These are phyloP conservation scores for Biancaea sappan DNA, from an alignment of 306 rosid genomes.

Conservation along the genomic window DNA sequence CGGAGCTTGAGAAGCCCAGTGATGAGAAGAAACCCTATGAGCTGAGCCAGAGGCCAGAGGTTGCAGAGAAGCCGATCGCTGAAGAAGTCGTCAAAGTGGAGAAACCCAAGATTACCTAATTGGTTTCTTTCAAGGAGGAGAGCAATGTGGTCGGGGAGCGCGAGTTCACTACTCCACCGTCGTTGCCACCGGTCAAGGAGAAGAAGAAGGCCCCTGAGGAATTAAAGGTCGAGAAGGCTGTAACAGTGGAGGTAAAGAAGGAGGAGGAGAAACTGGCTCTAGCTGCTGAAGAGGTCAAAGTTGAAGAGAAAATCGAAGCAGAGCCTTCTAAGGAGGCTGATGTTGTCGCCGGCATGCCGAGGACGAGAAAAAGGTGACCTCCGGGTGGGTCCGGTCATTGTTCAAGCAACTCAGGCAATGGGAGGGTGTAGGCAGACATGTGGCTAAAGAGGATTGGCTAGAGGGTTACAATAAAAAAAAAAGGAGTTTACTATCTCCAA, in stretches of 20 bases:
- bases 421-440: no score
- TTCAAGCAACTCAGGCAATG: no score
- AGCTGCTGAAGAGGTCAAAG: slow-evolving; percentile 28
- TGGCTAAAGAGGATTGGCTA: no score
- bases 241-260: slow-evolving; percentile 14
- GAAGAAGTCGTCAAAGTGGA: slow-evolving; percentile 36
- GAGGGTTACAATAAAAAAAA: no score
- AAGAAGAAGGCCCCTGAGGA: slow-evolving; percentile 45
- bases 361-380: not conserved
- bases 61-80: slow-evolving; percentile 24
- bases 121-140: slow-evolving; percentile 95
- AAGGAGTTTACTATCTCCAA: no score
- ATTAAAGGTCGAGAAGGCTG: slow-evolving; percentile 20
- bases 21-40: slow-evolving; percentile 20
- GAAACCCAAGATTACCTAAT: slow-evolving; percentile 54
- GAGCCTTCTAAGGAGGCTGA: slow-evolving; percentile 5
- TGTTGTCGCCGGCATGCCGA: slow-evolving; percentile 14
- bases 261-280: slow-evolving; percentile 10
- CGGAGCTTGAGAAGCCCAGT: slow-evolving; percentile 5
- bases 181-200: no score
- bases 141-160: slow-evolving; percentile 73
- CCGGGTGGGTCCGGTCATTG: no score
- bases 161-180: slow-evolving; percentile 58
- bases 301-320: slow-evolving; percentile 23
- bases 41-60: no score